These are phyloP conservation scores for Xylariaceae sp. DNA, from an alignment of 2,329 filamentous ascomycete genomes.

Conservation along the genomic window DNA sequence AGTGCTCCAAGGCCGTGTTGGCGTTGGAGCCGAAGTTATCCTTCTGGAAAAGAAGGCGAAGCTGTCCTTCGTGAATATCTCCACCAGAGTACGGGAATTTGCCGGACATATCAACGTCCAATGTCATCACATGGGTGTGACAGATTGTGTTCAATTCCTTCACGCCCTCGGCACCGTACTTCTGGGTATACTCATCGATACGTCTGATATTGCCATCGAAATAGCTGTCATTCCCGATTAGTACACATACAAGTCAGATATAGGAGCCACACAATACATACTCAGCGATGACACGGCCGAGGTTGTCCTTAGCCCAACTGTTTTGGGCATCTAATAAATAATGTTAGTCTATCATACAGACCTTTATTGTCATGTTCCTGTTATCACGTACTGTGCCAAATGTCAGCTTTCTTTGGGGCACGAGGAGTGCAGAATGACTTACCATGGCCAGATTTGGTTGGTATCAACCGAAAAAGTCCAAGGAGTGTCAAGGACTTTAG, in stretches of 20 bases:
- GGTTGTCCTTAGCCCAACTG: slow-evolving; percentile 23
- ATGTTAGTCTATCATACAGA: too few relatives aligned
- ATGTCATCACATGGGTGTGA: slow-evolving; percentile 39
- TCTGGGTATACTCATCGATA: slow-evolving; percentile 37
- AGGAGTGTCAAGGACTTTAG: slow-evolving; percentile 40
- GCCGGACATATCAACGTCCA: slow-evolving; percentile 44
- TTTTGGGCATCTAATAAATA: slow-evolving; percentile 39
- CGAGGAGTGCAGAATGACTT: too few relatives aligned
- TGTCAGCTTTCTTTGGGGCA: too few relatives aligned
- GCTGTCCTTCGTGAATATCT: slow-evolving; percentile 42
- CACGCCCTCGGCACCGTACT: slow-evolving; percentile 36
- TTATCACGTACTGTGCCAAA: too few relatives aligned
- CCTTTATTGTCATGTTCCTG: slow-evolving; percentile 40
- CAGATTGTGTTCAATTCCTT: slow-evolving; percentile 47
- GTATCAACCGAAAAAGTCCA: slow-evolving; percentile 51
- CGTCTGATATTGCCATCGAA: slow-evolving; percentile 38
- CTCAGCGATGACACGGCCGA: slow-evolving; percentile 42
- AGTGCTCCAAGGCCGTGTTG: slow-evolving; percentile 33
- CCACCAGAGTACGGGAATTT: slow-evolving; percentile 42
- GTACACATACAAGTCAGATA: background rate
- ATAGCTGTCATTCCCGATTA: slow-evolving; percentile 35
- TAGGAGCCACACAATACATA: slow-evolving; percentile 27
- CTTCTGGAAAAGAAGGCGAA: slow-evolving; percentile 46
- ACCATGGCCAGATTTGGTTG: slow-evolving; percentile 44
- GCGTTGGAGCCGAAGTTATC: slow-evolving; percentile 44